A percentile compares a stretch with the other conserved stretches of the same genome.
Evolutionary conservation across 768 basidiomycete genomes (phyloP).

Genomic region (Hericium coralloides): DNA sequence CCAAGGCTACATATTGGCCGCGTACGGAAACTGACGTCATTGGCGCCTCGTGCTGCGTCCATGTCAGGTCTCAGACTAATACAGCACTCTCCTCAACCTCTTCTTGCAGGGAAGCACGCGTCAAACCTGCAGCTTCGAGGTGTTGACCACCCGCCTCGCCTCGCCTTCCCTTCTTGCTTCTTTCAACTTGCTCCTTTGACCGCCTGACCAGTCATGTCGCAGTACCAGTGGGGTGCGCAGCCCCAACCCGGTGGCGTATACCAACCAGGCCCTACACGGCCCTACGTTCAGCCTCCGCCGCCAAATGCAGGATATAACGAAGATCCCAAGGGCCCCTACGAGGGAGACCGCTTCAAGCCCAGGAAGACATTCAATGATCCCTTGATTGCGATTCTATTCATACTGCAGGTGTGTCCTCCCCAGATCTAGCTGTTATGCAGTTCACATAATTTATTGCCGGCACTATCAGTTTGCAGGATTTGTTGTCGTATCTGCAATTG

Average conservation of each 20-base stretch:
- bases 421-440: not conserved
- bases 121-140: too few relatives aligned
- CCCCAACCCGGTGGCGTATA: not conserved
- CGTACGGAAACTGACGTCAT: too few relatives aligned
- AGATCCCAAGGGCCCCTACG: conserved; percentile 40
- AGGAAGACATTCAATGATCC: conserved; percentile 68
- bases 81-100: too few relatives aligned
- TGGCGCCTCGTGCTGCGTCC: too few relatives aligned
- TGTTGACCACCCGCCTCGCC: too few relatives aligned
- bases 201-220: not conserved
- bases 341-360: conserved; percentile 55
- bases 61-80: too few relatives aligned
- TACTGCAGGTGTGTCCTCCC: conserved; percentile 46
- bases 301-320: conserved; percentile 16
- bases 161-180: not conserved
- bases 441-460: not conserved
- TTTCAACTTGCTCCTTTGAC: not conserved
- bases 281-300: conserved; percentile 9
- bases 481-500: conserved; percentile 56
- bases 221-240: conserved; percentile 1
- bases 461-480: conserved; percentile 52
- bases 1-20: not conserved
- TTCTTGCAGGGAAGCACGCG: too few relatives aligned
- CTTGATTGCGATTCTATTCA: conserved; percentile 59
- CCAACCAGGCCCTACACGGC: conserved; percentile 19